A percentile compares a stretch with the other conserved stretches of the same genome.
These are phyloP conservation scores for Lactifluus subvellereus DNA, from an alignment of 768 basidiomycete genomes.

Conservation along the genomic window DNA sequence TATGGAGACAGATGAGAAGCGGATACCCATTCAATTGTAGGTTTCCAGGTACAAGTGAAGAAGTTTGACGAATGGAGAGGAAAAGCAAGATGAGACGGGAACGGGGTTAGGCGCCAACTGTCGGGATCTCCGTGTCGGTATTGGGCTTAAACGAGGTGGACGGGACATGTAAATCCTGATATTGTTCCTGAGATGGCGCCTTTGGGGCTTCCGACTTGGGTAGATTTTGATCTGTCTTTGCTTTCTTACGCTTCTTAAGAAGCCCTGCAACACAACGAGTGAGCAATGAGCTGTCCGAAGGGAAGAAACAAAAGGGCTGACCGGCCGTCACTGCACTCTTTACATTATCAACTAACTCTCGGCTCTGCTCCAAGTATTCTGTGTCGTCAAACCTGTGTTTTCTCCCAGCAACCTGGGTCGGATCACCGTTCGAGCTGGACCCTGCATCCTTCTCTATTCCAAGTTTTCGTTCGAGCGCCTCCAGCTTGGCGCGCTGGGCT, in stretches of 20 bases:
- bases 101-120: constrained; percentile 1
- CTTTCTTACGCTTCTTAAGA: constrained; percentile 72
- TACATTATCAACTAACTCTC: constrained; percentile 86
- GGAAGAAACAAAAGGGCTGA: constrained; percentile 34
- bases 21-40: neutral
- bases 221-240: constrained; percentile 36
- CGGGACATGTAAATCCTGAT: neutral
- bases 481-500: constrained; percentile 75
- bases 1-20: neutral
- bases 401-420: constrained; percentile 55
- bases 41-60: neutral
- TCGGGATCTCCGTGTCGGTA: neutral
- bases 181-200: neutral
- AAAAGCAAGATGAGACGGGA: neutral
- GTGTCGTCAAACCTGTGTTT: constrained; percentile 91
- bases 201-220: neutral
- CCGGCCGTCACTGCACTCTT: constrained; percentile 86
- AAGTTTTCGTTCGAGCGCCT: constrained; percentile 77
- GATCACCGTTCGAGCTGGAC: constrained; percentile 32
- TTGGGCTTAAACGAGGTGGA: neutral
- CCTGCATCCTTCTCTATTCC: constrained; percentile 48
- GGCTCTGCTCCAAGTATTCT: constrained; percentile 86
- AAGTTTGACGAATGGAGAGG: too few species aligned
- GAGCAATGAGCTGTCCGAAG: constrained; percentile 17
- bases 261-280: constrained; percentile 42